A percentile compares a stretch with the other conserved stretches of the same genome.
Evolutionary conservation across 805 yeast genomes (phyloP).

Genomic region (Saccharomycopsis schoenii): DNA sequence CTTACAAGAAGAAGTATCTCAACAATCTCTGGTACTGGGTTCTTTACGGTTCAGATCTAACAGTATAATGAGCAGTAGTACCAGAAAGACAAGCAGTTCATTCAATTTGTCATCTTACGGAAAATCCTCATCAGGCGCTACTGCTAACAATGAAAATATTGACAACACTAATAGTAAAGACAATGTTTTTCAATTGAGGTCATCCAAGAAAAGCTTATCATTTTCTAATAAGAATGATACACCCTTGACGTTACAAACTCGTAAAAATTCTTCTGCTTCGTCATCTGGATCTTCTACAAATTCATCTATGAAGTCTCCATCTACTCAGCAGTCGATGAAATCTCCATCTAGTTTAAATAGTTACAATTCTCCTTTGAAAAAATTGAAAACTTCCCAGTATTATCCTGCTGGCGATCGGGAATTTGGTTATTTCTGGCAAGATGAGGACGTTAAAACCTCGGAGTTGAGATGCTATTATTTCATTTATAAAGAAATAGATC

Average conservation of each 20-base stretch:
- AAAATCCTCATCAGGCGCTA: neutral
- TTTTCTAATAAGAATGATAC: neutral
- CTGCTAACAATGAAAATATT: neutral
- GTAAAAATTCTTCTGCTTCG: neutral
- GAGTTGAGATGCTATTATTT: neutral
- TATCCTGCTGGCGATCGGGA: neutral
- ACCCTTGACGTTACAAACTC: neutral
- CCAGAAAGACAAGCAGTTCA: neutral
- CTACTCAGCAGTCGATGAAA: neutral
- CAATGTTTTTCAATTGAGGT: neutral
- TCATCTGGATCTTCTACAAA: neutral
- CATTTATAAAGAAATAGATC: neutral
- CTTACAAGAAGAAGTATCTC: neutral
- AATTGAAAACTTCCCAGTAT: neutral
- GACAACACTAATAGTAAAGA: neutral
- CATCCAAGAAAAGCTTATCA: neutral
- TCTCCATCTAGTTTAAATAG: conserved; percentile 1
- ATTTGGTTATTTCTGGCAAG: neutral
- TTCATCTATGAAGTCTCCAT: conserved; percentile 1
- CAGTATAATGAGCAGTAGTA: neutral
- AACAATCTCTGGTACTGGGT: neutral
- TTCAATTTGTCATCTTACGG: neutral
- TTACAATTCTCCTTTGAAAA: neutral
- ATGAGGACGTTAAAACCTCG: neutral
- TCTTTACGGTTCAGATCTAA: neutral